Evolutionary conservation across 208 protist genomes (phyloP), one percentile per base, ranked within the genome.

Genomic region (Trypanosomatidae sp.): DNA sequence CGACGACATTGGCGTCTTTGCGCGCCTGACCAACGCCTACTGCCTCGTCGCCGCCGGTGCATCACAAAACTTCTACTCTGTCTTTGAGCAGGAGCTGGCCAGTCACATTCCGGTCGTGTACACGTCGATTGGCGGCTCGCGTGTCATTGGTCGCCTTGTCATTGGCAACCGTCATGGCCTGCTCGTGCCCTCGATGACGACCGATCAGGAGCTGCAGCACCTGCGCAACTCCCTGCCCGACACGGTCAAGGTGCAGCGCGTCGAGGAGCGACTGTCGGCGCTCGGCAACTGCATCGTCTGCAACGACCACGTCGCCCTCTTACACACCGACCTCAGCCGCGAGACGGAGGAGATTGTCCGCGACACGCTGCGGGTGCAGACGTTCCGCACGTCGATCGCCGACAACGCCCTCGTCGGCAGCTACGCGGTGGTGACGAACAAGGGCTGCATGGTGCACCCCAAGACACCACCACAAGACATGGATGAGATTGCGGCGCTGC

Each of bases 341-440:
- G 97, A 99, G 53, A 99, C 98, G 22, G 97, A 99, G 71, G 98
- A 99, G 61, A 97, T 99, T 51, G 90, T 99, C n/a, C 78, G 87
- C 21, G 98, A 99, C 67, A 91, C 94, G 10, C 77, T 99, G 18
- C 88, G 85, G 56, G 96, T 98, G 22, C 97, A 99, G 63, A 98
- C 98, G 4, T 99, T 99, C 78, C 77, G 97, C 52, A 97, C 97
- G 11, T 97, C 94, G 15, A 97, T 99, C 48, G 93, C 90, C 3
- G 84, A 95, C 27, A 96, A 99, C 47, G 92, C 94, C 6, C 79
- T 99, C 2, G 98, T 99, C 20, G 98, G 98, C 20, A 96, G 77
- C 61, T 99, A 99, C 77, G 96, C 91, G 42, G 76, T 80, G 20
- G 71, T 98, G 0, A 97, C 77, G 24, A 99, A 99, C 65, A 78